These are phyloP conservation scores for Candida multigemmis DNA, from an alignment of 805 yeast species.

Conservation along the genomic window DNA sequence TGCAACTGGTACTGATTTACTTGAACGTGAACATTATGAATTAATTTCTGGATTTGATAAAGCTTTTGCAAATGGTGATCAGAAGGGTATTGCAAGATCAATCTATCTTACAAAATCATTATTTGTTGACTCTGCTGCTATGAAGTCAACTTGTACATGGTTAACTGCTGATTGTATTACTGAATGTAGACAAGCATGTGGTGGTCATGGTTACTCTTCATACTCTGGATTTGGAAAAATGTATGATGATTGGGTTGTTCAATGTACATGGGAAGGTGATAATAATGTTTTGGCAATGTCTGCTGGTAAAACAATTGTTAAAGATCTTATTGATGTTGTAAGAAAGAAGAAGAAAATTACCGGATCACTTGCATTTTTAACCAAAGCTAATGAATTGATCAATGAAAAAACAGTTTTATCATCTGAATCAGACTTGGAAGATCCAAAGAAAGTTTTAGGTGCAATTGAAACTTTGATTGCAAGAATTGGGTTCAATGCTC, in stretches of 20 bases:
- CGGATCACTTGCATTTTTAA: conserved; percentile 37
- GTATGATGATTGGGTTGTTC: conserved; percentile 91
- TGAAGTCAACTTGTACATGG: conserved; percentile 90
- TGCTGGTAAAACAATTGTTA: conserved; percentile 71
- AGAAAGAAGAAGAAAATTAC: conserved; percentile 37
- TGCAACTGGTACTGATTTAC: conserved; percentile 59
- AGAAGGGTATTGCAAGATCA: conserved; percentile 34
- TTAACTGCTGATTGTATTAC: conserved; percentile 70
- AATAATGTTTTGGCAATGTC: conserved; percentile 79
- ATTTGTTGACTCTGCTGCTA: conserved; percentile 77
- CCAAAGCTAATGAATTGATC: conserved; percentile 9
- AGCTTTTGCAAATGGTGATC: conserved; percentile 40
- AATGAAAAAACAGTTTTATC: conserved; percentile 14
- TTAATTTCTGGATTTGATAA: conserved; percentile 47
- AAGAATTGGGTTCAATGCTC: conserved; percentile 25
- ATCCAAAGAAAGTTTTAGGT: conserved; percentile 15
- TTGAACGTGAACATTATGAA: conserved; percentile 41
- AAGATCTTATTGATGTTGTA: conserved; percentile 28
- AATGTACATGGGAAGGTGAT: conserved; percentile 98
- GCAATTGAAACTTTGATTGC: conserved; percentile 30
- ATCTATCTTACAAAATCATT: conserved; percentile 64
- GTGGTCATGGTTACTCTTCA: conserved; percentile 95
- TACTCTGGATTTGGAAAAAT: conserved; percentile 88
- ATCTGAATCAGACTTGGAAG: conserved; percentile 12
- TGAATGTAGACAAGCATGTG: conserved; percentile 88